These are phyloP conservation scores for Diaporthe batatas DNA, from an alignment of 2,329 filamentous ascomycete species.

Conservation along the genomic window DNA sequence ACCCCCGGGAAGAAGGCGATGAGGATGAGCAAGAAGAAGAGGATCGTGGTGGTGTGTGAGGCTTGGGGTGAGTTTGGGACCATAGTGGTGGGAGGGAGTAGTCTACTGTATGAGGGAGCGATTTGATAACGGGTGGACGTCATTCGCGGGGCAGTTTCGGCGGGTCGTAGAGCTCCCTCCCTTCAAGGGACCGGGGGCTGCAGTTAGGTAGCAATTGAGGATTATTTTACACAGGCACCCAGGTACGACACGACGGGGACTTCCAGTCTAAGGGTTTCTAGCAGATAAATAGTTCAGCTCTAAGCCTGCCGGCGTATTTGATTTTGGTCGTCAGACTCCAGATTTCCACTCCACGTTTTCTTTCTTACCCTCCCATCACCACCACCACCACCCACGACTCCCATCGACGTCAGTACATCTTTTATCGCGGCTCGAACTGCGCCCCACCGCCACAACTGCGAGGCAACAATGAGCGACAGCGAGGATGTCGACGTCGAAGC, in stretches of 20 bases:
- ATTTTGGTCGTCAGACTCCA: not conserved
- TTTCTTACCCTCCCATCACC: not conserved
- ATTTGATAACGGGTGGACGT: conserved; percentile 35
- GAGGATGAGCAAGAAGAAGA: conserved; percentile 63
- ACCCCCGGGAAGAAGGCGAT: conserved; percentile 65
- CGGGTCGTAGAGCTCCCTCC: conserved; percentile 32
- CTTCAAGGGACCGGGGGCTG: not conserved
- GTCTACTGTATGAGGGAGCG: not conserved
- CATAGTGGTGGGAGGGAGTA: conserved; percentile 3
- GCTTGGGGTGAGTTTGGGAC: conserved; percentile 40
- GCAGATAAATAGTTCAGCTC: not conserved
- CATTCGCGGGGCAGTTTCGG: conserved; percentile 40
- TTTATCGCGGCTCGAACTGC: not conserved
- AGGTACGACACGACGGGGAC: not conserved
- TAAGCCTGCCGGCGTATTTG: conserved; percentile 24
- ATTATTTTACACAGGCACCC: conserved; percentile 17
- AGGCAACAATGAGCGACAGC: conserved; percentile 67
- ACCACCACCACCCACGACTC: too few relatives aligned
- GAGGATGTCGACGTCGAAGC: conserved; percentile 71
- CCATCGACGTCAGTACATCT: not conserved
- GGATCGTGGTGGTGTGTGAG: conserved; percentile 54
- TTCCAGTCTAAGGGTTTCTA: not conserved
- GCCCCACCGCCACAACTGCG: not conserved
- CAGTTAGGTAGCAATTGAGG: not conserved
- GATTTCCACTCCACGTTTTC: not conserved